Evolutionary conservation across 306 rosid species (phyloP).

Genomic region (Castanea mollissima): DNA sequence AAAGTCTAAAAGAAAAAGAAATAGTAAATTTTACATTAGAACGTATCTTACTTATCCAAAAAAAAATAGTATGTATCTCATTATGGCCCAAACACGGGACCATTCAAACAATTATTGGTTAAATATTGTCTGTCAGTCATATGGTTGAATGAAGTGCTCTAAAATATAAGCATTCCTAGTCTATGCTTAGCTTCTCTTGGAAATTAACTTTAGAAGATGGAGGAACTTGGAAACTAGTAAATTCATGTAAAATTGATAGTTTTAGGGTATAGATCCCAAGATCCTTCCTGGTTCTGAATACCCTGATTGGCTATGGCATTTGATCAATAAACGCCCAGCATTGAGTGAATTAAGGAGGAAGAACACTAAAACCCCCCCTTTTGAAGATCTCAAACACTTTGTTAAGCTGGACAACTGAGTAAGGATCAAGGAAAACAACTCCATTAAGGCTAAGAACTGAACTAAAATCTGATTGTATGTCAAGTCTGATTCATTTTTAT

Average conservation of each 20-base stretch:
- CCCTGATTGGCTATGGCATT: slow-evolving; percentile 82
- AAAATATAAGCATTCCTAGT: neutral
- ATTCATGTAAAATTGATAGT: neutral
- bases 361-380: slow-evolving; percentile 51
- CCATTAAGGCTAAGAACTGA: slow-evolving; percentile 69
- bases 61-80: too few species aligned
- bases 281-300: slow-evolving; percentile 69
- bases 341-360: slow-evolving; percentile 73
- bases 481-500: slow-evolving; percentile 12
- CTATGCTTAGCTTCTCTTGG: neutral
- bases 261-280: slow-evolving; percentile 49
- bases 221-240: neutral
- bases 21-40: too few species aligned
- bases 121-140: neutral
- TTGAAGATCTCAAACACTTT: slow-evolving; percentile 62
- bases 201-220: neutral
- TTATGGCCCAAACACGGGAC: too few species aligned
- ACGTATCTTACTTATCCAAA: too few species aligned
- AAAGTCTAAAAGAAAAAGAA: too few species aligned
- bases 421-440: slow-evolving; percentile 78
- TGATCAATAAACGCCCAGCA: slow-evolving; percentile 67
- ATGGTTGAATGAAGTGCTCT: neutral
- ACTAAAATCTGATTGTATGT: neutral
- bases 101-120: neutral
- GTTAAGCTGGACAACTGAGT: slow-evolving; percentile 78